phyloP scores from a whole-genome alignment of 352 stramenopile species.

The Pilasporangium apinafurcum region DNA sequence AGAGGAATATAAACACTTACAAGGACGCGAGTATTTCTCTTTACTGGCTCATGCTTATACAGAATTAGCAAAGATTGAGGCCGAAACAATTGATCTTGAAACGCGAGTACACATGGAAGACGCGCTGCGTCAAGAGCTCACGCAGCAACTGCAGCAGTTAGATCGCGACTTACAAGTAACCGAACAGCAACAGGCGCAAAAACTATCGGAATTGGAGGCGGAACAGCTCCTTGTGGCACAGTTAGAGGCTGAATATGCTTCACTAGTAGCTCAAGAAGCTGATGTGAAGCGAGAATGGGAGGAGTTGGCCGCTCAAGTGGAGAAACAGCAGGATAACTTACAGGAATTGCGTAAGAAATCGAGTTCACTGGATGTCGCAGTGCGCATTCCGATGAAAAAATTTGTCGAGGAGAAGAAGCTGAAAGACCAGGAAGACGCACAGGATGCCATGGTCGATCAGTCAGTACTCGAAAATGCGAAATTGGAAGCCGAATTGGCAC shows the following conservation, averaged over 20 bases:
- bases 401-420: conserved; percentile 61
- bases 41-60: conserved; percentile 12
- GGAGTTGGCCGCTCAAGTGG: conserved; percentile 23
- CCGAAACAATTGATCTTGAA: conserved; percentile 9
- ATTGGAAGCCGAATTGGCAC: conserved; percentile 33
- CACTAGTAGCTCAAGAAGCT: conserved; percentile 34
- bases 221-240: conserved; percentile 26
- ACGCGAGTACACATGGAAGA: conserved; percentile 43
- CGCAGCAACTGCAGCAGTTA: conserved; percentile 16
- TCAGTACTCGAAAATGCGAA: conserved; percentile 30
- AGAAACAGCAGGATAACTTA: conserved; percentile 27
- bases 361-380: conserved; percentile 53
- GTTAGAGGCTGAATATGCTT: conserved; percentile 45
- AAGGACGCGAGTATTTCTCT: conserved; percentile 17
- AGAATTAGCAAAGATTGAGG: conserved; percentile 1
- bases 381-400: conserved; percentile 40
- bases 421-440: conserved; percentile 32
- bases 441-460: conserved; percentile 16
- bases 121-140: conserved; percentile 30
- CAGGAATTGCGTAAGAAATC: conserved; percentile 41
- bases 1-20: neutral
- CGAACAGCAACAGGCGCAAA: conserved; percentile 20
- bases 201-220: conserved; percentile 27
- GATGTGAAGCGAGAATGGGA: conserved; percentile 38
- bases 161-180: conserved; percentile 29